Conservation (phyloP, 495 filamentous ascomycete species). For the Astrocystis sublimbata region DNA sequence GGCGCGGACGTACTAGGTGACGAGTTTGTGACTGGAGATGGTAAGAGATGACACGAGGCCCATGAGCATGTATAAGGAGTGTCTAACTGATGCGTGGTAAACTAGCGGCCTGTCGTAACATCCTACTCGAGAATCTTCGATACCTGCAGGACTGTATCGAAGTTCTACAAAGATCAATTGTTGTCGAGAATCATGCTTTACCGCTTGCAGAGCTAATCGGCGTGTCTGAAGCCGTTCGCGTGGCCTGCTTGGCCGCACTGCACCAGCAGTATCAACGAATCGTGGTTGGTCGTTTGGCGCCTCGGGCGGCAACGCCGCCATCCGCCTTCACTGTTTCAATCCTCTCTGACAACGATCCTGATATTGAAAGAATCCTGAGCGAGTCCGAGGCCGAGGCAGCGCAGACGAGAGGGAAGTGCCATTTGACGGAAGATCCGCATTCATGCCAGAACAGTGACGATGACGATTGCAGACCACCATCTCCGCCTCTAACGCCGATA, state of each 20-base stretch:
- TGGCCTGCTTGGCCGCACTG: constrained; percentile 33
- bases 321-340: constrained; percentile 6
- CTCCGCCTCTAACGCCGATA: constrained; percentile 38
- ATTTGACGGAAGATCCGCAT: constrained; percentile 17
- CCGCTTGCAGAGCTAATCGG: constrained; percentile 34
- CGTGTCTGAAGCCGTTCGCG: constrained; percentile 35
- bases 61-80: not conserved
- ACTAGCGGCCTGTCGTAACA: constrained; percentile 31
- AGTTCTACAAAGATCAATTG: constrained; percentile 22
- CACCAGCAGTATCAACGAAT: constrained; percentile 40
- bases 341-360: constrained; percentile 8
- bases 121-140: constrained; percentile 27
- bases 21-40: constrained; percentile 38
- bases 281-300: constrained; percentile 38
- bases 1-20: constrained; percentile 39
- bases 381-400: constrained; percentile 2
- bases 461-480: constrained; percentile 32
- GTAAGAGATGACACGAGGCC: constrained; percentile 27
- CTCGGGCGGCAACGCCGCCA: constrained; percentile 31
- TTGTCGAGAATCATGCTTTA: constrained; percentile 20
- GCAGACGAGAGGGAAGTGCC: constrained; percentile 15
- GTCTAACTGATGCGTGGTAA: constrained; percentile 8
- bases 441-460: constrained; percentile 21
- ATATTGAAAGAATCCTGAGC: not conserved
- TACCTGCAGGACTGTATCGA: constrained; percentile 31